Base-by-base conservation (phyloP, 331 rosid species). In the Saraca asoca region DNA sequence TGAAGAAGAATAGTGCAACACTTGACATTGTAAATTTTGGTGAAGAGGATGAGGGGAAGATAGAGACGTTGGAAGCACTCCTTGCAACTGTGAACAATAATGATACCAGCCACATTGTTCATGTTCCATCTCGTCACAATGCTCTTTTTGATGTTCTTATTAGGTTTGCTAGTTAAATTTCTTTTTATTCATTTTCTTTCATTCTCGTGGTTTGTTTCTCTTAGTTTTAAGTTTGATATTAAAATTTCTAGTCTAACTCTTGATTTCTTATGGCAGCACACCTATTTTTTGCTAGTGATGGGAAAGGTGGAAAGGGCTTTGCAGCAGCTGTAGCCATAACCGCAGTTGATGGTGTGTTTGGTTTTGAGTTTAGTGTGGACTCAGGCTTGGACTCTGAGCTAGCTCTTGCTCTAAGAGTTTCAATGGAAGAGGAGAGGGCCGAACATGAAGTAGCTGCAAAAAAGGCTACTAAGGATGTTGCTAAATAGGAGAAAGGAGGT, bases 371-470 rank as follows among this genome's bases (percentile, higher is more conserved):
- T 41, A 97, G 99, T 13, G 99, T 94, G 54, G 99, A 94, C 85
- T 97, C 99, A 12, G 90, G 90, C 89, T 78, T 94, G 80, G 99
- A 94, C 71, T 97, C 99, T 31, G 99, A 94, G 75, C 86, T 94
- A 67, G 99, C 99, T 66, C 99, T 94, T 71, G 99, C 99, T 74
- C 90, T 94, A 34, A 88, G 99, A 79, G 99, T 94, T 77, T 94
- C 99, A 46, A 94, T 94, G 99, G 99, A 94, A 79, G 99, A 94
- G 80, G 99, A 94, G 85, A 88, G 99, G 83, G 99, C 97, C 44
- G 82, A 97, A 69, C 99, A 94, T 56, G 99, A 94, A 80, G 99
- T 97, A 45, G 97, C 99, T 73, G 99, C 99, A n/a, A 94, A 90
- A 71, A 94, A 82, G 89, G 97, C 96, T 53, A 85, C 97, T 41